Evolutionary conservation across 306 rosid species (phyloP).

Genomic region (Cucurbita pepo): DNA sequence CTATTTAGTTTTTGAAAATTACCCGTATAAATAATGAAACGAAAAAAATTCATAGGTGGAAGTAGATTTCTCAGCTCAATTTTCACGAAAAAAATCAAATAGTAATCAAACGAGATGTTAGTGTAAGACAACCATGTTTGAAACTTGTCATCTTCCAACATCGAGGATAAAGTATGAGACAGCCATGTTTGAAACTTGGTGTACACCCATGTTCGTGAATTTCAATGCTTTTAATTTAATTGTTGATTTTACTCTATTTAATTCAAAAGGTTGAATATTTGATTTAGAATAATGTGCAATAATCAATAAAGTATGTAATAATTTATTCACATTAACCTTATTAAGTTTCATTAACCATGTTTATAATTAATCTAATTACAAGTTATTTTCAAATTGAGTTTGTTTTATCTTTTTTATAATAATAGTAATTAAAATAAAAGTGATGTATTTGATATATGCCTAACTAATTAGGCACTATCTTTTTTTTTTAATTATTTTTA

Average conservation of each 20-base stretch:
- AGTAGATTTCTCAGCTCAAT: too few species aligned
- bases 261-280: neutral
- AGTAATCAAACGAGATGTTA: too few species aligned
- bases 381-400: neutral
- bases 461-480: slow-evolving; percentile 2
- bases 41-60: too few species aligned
- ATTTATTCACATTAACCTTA: neutral
- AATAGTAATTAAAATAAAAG: neutral
- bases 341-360: neutral
- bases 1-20: too few species aligned
- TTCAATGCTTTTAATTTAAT: neutral
- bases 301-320: neutral
- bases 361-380: too few species aligned
- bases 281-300: neutral
- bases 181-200: neutral
- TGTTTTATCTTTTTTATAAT: neutral
- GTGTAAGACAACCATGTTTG: too few species aligned
- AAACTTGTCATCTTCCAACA: neutral
- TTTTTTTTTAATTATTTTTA: neutral
- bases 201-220: neutral
- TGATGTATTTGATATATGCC: neutral
- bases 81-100: too few species aligned
- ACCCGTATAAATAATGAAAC: too few species aligned
- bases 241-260: neutral
- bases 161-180: neutral